phyloP scores from a whole-genome alignment of 257 asterid species.

The Rauvolfia tetraphylla region DNA sequence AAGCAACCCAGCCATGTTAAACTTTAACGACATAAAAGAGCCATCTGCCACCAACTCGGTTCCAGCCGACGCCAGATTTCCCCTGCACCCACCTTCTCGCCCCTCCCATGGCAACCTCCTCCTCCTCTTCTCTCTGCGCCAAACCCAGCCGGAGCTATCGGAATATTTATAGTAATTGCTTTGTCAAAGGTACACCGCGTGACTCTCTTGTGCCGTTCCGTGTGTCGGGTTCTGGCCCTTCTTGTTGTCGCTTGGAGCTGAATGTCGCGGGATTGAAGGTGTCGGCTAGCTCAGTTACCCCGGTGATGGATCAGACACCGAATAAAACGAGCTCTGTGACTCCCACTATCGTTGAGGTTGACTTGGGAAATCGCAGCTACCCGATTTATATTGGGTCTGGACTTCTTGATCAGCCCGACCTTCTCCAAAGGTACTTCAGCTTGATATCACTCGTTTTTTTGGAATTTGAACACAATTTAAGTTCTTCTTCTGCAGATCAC shows the following conservation, averaged over 20 bases:
- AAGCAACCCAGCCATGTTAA: conserved; percentile 7
- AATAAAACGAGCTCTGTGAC: conserved; percentile 39
- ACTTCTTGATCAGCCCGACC: conserved; percentile 73
- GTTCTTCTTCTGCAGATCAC: neutral
- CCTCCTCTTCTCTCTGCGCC: conserved; percentile 45
- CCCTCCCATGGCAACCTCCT: conserved; percentile 21
- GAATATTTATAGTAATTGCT: neutral
- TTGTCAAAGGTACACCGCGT: conserved; percentile 24
- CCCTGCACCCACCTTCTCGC: conserved; percentile 13
- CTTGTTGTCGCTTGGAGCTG: conserved; percentile 25
- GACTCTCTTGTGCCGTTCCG: conserved; percentile 38
- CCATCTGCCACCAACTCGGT: neutral
- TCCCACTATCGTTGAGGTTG: conserved; percentile 72
- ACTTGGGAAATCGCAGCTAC: conserved; percentile 94
- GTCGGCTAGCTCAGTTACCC: conserved; percentile 45
- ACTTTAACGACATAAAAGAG: neutral
- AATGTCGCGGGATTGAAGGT: conserved; percentile 36
- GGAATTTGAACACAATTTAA: neutral
- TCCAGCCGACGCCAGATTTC: neutral
- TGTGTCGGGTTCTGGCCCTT: conserved; percentile 25
- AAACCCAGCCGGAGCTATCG: conserved; percentile 17
- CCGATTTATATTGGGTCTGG: conserved; percentile 96
- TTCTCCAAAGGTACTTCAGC: conserved; percentile 65
- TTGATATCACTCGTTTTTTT: neutral
- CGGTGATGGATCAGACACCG: conserved; percentile 58